phyloP scores from a whole-genome alignment of 2,329 filamentous ascomycete species.

The Colletotrichum sp. region DNA sequence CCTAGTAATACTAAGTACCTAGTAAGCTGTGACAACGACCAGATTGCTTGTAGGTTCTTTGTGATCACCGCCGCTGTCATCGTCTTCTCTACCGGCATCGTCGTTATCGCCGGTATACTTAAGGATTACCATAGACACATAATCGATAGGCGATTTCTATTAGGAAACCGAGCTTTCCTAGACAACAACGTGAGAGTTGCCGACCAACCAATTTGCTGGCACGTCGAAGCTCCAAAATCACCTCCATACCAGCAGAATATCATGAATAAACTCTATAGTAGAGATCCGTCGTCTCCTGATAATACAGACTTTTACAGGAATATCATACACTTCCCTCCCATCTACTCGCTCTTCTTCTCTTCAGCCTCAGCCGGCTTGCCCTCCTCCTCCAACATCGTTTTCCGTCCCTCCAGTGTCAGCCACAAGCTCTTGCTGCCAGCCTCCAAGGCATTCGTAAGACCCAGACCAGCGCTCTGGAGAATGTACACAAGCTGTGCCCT shows the following conservation, averaged over 20 bases:
- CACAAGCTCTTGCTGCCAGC: conserved; percentile 82
- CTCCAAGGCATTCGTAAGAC: conserved; percentile 80
- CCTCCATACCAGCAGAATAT: background rate
- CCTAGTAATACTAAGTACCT: accelerated
- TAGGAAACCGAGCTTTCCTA: background rate
- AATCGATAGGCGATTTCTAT: background rate
- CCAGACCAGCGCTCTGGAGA: conserved; percentile 80
- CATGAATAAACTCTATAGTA: conserved; percentile 11
- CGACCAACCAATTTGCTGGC: background rate
- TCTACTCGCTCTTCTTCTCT: conserved; percentile 18
- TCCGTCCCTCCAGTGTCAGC: conserved; percentile 84
- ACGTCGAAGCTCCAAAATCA: background rate
- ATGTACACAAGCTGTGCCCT: conserved; percentile 81
- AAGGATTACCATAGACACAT: background rate
- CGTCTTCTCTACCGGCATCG: background rate
- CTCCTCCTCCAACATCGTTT: conserved; percentile 77
- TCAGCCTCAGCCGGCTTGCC: conserved; percentile 24
- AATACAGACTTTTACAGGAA: conserved; percentile 19
- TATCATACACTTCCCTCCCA: conserved; percentile 20
- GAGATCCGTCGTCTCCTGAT: conserved; percentile 11
- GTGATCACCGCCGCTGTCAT: background rate
- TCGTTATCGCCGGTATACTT: accelerated
- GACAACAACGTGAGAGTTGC: background rate
- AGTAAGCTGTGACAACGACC: background rate
- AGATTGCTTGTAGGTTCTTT: background rate